Base-by-base conservation (phyloP, 805 yeast genomes). In the Saturnispora serradocipensis region DNA sequence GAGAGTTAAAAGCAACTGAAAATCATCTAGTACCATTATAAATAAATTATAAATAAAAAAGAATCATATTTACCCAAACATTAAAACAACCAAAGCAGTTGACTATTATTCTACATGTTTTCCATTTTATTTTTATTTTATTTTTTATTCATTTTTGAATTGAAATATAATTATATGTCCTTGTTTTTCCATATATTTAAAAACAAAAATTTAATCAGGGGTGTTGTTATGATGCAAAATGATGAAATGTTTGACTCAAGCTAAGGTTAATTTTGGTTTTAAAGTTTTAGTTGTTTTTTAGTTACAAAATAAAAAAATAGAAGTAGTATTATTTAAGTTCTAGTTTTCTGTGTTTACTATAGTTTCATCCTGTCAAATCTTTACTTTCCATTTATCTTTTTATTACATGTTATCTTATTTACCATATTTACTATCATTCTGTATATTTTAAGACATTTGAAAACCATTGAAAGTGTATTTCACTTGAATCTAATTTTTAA, bases 401-500 rank as follows among this genome's bases (percentile, higher is more conserved):
- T 18, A 18, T 38, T 20, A 38, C 15, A 30, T 30, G 11, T 10
- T 4, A 11, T 38, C 25, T 18, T 16, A 38, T 38, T 38, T 20
- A 18, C 24, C 22, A 18, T 38, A 38, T 38, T 38, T 20, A 38
- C 24, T 18, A 18, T 38, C 42, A 11, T 38, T 38, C 16, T 38
- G 16, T 38, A 38, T 18, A 38, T 5, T 38, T 9, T 16, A 18
- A 38, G 20, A 40, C 44, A 24, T 22, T 24, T 24, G 27, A 22
- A 24, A 25, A 25, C 28, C 9, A 5, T 25, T 8, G 9, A 25
- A 25, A 25, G 5, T 25, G 7, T 25, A 25, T 25, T 32, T 22
- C 35, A 22, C 22, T 45, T 16, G 25, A 48, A 51, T 20, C 32
- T 22, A 4, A 48, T 20, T 25, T 57, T 58, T 49, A 58, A 54